Conservation (phyloP, 108 stramenopile species). For the Epithemia pelagica region DNA sequence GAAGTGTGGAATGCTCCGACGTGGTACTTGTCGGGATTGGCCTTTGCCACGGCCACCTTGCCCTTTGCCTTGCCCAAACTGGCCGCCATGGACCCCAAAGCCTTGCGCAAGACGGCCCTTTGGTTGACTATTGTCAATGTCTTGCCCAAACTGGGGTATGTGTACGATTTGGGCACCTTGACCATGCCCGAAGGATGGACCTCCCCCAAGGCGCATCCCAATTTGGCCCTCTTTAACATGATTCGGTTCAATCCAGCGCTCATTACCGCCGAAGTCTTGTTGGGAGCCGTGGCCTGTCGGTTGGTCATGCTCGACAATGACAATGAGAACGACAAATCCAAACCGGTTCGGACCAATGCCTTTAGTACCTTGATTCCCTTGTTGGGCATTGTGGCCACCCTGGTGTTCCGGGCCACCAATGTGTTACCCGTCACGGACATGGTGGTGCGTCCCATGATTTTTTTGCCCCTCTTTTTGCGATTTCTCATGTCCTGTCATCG, state of each 20-base stretch:
- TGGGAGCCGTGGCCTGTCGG: constrained; percentile 35
- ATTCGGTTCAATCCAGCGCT: constrained; percentile 34
- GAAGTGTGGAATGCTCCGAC: constrained; percentile 47
- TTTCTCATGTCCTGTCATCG: constrained; percentile 32
- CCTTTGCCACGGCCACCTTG: constrained; percentile 24
- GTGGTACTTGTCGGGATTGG: constrained; percentile 32
- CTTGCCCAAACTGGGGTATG: constrained; percentile 30
- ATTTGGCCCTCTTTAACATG: constrained; percentile 29
- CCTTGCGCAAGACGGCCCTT: constrained; percentile 16
- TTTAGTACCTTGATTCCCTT: constrained; percentile 21
- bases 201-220: constrained; percentile 30
- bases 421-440: constrained; percentile 23
- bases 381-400: constrained; percentile 12
- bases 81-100: constrained; percentile 28
- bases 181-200: constrained; percentile 25
- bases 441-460: constrained; percentile 20
- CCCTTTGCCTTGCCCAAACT: constrained; percentile 33
- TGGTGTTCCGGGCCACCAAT: constrained; percentile 14
- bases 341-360: constrained; percentile 20
- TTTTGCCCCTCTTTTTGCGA: constrained; percentile 33
- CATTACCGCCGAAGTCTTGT: constrained; percentile 27
- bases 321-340: constrained; percentile 10
- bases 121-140: constrained; percentile 24
- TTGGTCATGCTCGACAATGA: constrained; percentile 35
- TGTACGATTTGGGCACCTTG: constrained; percentile 26